These are phyloP conservation scores for Pichia sp. DNA, from an alignment of 1,139 yeast species.

Conservation along the genomic window DNA sequence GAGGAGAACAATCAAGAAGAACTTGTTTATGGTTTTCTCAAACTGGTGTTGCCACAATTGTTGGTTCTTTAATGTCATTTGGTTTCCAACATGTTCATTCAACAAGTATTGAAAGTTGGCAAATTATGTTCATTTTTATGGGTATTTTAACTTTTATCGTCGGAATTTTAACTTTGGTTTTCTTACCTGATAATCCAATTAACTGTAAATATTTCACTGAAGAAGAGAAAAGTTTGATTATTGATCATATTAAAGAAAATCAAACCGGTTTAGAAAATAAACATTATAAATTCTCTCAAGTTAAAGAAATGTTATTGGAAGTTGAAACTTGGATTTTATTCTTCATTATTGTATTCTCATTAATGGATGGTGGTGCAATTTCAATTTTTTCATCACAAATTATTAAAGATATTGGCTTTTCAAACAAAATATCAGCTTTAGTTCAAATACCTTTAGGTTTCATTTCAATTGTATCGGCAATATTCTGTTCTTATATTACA, in stretches of 20 bases:
- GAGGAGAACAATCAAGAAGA: conserved; percentile 34
- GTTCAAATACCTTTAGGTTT: conserved; percentile 40
- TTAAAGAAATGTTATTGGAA: conserved; percentile 17
- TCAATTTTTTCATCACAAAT: conserved; percentile 42
- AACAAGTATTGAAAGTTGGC: conserved; percentile 18
- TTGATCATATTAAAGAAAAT: conserved; percentile 29
- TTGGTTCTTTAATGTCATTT: conserved; percentile 38
- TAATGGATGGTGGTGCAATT: conserved; percentile 39
- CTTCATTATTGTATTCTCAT: conserved; percentile 33
- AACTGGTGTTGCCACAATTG: conserved; percentile 37
- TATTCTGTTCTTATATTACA: conserved; percentile 14
- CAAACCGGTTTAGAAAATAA: conserved; percentile 37
- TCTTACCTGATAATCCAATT: conserved; percentile 16
- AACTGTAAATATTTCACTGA: conserved; percentile 21
- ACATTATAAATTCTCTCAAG: conserved; percentile 24
- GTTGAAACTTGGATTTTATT: conserved; percentile 16
- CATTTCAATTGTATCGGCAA: conserved; percentile 12
- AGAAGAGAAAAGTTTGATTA: conserved; percentile 24
- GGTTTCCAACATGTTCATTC: conserved; percentile 37
- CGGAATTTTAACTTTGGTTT: conserved; percentile 14
- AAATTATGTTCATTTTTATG: conserved; percentile 20
- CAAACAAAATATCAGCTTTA: conserved; percentile 33
- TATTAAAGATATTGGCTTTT: conserved; percentile 40
- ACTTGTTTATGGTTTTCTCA: conserved; percentile 37
- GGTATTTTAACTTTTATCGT: conserved; percentile 21